Conservation (phyloP, 192 early-diverging fungal species). For the Backusella westeae region DNA sequence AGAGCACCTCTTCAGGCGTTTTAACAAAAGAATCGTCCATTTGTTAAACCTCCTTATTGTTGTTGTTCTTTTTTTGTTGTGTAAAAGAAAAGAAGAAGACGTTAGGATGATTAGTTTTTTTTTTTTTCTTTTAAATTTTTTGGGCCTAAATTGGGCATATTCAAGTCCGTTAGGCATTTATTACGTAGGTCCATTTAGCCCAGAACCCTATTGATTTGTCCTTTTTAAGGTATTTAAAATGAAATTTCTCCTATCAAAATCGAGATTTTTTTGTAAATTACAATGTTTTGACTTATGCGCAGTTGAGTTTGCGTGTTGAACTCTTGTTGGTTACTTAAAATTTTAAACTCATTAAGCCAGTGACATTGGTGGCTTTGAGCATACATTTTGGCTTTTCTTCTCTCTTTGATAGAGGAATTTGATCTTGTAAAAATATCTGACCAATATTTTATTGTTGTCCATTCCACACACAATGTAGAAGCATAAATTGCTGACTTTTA, state of each 20-base stretch:
- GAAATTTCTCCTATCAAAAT: not conserved
- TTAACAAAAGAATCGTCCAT: slow-evolving; percentile 25
- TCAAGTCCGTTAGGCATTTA: not conserved
- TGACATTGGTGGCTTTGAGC: not conserved
- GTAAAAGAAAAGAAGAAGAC: not conserved
- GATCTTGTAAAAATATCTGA: not conserved
- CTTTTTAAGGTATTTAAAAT: not conserved
- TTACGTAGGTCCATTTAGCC: not conserved
- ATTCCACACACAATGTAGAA: not conserved
- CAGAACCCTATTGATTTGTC: not conserved
- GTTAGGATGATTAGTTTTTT: not conserved
- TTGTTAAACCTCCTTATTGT: not conserved
- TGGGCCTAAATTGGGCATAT: not conserved
- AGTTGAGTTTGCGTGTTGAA: not conserved
- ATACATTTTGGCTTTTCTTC: not conserved
- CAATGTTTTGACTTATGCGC: not conserved
- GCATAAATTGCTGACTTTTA: not conserved
- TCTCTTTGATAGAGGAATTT: not conserved
- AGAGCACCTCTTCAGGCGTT: slow-evolving; percentile 36
- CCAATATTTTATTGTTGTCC: not conserved
- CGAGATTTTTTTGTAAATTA: not conserved
- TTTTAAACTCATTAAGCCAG: not conserved
- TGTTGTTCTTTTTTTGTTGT: not conserved
- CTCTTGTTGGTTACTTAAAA: slow-evolving; percentile 2
- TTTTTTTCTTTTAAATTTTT: not conserved